A percentile compares a stretch with the other conserved stretches of the same genome.
Evolutionary conservation across 2,329 filamentous ascomycete species (phyloP).

Genomic region (Colletotrichum scovillei): DNA sequence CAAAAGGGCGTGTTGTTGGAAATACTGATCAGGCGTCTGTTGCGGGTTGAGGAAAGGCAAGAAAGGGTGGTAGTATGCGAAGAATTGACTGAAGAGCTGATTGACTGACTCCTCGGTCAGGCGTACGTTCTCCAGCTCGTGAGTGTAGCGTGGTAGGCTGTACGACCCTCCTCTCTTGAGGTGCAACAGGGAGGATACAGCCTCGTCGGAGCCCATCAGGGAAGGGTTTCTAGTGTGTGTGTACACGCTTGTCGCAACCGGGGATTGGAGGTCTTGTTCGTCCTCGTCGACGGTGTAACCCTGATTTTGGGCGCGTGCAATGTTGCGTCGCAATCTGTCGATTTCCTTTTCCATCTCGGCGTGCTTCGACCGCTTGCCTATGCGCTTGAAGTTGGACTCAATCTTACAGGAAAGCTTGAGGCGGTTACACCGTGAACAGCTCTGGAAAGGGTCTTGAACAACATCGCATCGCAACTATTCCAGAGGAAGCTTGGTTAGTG

Average conservation of each 20-base stretch:
- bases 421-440: slow-evolving; percentile 81
- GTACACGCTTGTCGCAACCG: slow-evolving; percentile 67
- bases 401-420: slow-evolving; percentile 87
- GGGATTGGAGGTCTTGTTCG: slow-evolving; percentile 70
- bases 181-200: slow-evolving; percentile 73
- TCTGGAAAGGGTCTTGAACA: slow-evolving; percentile 81
- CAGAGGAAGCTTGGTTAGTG: slow-evolving; percentile 19
- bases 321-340: slow-evolving; percentile 71
- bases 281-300: slow-evolving; percentile 67
- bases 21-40: slow-evolving; percentile 78
- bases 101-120: slow-evolving; percentile 72
- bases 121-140: slow-evolving; percentile 72
- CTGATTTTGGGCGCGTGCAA: slow-evolving; percentile 69
- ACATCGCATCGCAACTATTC: slow-evolving; percentile 84
- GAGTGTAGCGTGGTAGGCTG: slow-evolving; percentile 67
- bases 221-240: slow-evolving; percentile 71
- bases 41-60: slow-evolving; percentile 78
- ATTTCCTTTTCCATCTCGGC: slow-evolving; percentile 90
- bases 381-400: slow-evolving; percentile 87
- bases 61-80: slow-evolving; percentile 80
- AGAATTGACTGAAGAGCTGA: slow-evolving; percentile 79
- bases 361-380: slow-evolving; percentile 85
- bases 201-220: slow-evolving; percentile 76
- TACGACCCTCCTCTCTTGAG: slow-evolving; percentile 75
- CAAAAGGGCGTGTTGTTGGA: slow-evolving; percentile 80